A percentile compares a stretch with the other conserved stretches of the same genome.
phyloP scores from a whole-genome alignment of 495 filamentous ascomycete genomes.

The Tuber aestivum region DNA sequence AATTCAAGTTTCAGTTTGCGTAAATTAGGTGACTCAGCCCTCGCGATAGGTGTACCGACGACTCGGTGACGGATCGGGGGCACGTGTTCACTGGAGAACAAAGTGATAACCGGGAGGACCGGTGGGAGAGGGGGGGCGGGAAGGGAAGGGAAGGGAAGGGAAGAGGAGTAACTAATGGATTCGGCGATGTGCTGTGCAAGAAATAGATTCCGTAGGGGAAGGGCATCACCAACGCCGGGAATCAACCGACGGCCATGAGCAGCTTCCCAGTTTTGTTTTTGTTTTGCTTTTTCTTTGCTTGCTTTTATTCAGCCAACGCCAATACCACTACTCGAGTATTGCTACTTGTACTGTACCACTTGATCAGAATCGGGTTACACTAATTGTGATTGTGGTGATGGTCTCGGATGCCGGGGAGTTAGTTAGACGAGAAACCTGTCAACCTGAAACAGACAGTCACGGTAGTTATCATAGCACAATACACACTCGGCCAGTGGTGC shows the following conservation, averaged over 20 bases:
- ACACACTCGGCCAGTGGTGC: neutral
- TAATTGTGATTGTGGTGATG: neutral
- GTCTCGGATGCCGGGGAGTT: neutral
- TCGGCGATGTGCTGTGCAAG: neutral
- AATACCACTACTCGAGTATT: neutral
- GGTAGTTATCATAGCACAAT: neutral
- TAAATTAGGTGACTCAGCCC: neutral
- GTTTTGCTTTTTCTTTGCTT: neutral
- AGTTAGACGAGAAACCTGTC: neutral
- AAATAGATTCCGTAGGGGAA: neutral
- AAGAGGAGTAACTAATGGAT: neutral
- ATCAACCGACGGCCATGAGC: neutral
- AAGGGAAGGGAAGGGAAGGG: neutral
- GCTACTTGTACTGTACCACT: neutral
- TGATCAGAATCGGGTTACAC: neutral
- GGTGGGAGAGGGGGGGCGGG: too few species aligned
- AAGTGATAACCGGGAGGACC: neutral
- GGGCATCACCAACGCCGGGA: neutral
- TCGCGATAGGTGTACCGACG: neutral
- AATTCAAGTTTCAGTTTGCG: neutral
- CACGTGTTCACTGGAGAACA: neutral
- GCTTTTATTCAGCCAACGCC: neutral
- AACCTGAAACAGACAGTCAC: neutral
- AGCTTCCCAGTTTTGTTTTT: neutral
- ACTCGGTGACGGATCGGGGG: neutral